These are phyloP conservation scores for Starmera stellimalicola DNA, from an alignment of 1,139 yeast genomes.

Conservation along the genomic window DNA sequence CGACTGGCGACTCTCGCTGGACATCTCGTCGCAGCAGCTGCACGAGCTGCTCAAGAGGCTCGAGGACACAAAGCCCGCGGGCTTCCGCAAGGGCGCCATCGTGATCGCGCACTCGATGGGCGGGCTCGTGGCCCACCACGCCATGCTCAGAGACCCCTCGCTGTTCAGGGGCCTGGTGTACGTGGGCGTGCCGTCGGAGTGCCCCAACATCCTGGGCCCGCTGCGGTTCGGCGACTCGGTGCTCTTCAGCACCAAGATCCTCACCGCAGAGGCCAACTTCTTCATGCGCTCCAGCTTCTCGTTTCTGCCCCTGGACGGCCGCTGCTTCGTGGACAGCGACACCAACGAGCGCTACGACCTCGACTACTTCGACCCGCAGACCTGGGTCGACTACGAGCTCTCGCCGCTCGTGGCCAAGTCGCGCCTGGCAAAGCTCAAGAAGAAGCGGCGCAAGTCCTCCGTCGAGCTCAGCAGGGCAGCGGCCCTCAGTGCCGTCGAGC, in stretches of 20 bases:
- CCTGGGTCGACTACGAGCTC: conserved; percentile 69
- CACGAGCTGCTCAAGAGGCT: conserved; percentile 34
- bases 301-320: conserved; percentile 68
- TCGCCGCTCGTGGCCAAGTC: conserved; percentile 61
- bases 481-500: conserved; percentile 3
- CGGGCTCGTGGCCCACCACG: conserved; percentile 75
- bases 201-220: conserved; percentile 83
- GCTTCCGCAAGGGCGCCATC: conserved; percentile 38
- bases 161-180: conserved; percentile 67
- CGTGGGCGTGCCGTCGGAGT: conserved; percentile 78
- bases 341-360: conserved; percentile 51
- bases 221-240: conserved; percentile 75
- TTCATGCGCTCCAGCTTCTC: conserved; percentile 80
- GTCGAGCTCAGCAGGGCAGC: not conserved
- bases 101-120: conserved; percentile 94
- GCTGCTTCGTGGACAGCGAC: conserved; percentile 55
- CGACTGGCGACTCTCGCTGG: conserved; percentile 81
- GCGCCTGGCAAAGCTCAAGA: conserved; percentile 19
- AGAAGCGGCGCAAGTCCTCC: not conserved
- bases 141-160: conserved; percentile 57
- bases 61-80: conserved; percentile 26
- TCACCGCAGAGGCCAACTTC: conserved; percentile 76
- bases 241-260: conserved; percentile 58
- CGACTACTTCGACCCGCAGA: conserved; percentile 71
- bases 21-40: conserved; percentile 41